Evolutionary conservation across 1,284 basidiomycete species (phyloP).

Genomic region (Ganoderma lucidum): DNA sequence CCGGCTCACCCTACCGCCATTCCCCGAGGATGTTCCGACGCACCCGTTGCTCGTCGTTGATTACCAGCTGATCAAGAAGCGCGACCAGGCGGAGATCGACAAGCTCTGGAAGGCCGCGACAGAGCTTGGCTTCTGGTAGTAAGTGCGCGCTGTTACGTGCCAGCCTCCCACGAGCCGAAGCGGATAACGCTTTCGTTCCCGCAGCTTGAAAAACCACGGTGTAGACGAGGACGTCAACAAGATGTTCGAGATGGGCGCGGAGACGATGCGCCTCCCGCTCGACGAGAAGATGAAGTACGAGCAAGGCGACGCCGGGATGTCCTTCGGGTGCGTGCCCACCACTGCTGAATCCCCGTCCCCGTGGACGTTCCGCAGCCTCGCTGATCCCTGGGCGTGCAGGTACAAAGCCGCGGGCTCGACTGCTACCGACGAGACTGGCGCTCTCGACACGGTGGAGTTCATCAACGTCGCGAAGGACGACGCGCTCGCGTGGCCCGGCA

Average conservation of each 20-base stretch:
- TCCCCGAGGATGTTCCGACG: slow-evolving; percentile 45
- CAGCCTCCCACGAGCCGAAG: background rate
- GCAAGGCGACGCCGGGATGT: slow-evolving; percentile 46
- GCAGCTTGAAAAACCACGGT: slow-evolving; percentile 47
- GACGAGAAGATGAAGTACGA: slow-evolving; percentile 50
- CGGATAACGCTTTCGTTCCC: background rate
- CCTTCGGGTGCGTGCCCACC: slow-evolving; percentile 41
- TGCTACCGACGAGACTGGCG: slow-evolving; percentile 44
- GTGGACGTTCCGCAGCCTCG: background rate
- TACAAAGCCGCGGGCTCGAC: slow-evolving; percentile 46
- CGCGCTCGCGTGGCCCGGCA: slow-evolving; percentile 42
- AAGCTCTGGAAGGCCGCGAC: slow-evolving; percentile 44
- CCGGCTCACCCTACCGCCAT: slow-evolving; percentile 36
- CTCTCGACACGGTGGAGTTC: slow-evolving; percentile 44
- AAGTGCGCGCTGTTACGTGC: slow-evolving; percentile 19
- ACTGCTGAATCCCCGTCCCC: background rate
- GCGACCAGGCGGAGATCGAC: slow-evolving; percentile 39
- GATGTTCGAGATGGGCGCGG: slow-evolving; percentile 48
- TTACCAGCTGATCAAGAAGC: slow-evolving; percentile 39
- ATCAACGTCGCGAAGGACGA: slow-evolving; percentile 46
- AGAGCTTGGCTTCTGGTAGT: slow-evolving; percentile 46
- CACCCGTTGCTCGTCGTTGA: slow-evolving; percentile 48
- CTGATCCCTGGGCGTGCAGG: slow-evolving; percentile 24
- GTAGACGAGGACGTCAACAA: slow-evolving; percentile 42
- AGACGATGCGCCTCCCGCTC: slow-evolving; percentile 45